A percentile compares a stretch with the other conserved stretches of the same genome.
Evolutionary conservation across 2,329 filamentous ascomycete genomes (phyloP).

Genomic region (Cladosporium austrohemisphaericum): DNA sequence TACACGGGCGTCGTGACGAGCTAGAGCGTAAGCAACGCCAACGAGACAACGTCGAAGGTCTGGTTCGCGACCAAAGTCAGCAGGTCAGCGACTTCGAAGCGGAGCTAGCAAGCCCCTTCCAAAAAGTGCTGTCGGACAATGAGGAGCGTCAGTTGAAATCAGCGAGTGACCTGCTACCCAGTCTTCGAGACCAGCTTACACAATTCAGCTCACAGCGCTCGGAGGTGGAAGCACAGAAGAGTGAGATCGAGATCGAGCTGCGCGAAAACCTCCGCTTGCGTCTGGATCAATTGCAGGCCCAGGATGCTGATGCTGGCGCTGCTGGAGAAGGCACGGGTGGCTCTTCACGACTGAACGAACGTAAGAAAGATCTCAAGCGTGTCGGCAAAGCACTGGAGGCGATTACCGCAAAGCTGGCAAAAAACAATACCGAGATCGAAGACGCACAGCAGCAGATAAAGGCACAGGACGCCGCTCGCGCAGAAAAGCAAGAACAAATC

Average conservation of each 20-base stretch:
- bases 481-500: conserved; percentile 66
- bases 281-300: conserved; percentile 77
- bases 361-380: conserved; percentile 76
- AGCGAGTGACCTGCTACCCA: conserved; percentile 65
- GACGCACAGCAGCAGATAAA: conserved; percentile 51
- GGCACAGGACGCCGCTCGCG: conserved; percentile 56
- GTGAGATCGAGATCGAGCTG: conserved; percentile 78
- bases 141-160: conserved; percentile 78
- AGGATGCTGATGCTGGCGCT: conserved; percentile 64
- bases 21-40: conserved; percentile 67
- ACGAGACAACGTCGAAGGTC: conserved; percentile 65
- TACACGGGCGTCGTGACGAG: conserved; percentile 69
- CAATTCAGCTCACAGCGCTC: conserved; percentile 69
- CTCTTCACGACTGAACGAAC: conserved; percentile 66
- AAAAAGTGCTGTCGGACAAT: conserved; percentile 76
- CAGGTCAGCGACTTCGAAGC: conserved; percentile 72
- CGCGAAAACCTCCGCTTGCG: conserved; percentile 84
- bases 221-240: conserved; percentile 76
- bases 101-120: conserved; percentile 82
- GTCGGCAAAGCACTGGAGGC: conserved; percentile 64
- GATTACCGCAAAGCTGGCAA: conserved; percentile 65
- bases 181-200: conserved; percentile 72
- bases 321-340: conserved; percentile 44
- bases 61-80: conserved; percentile 57
- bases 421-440: conserved; percentile 73